Evolutionary conservation across 2,329 filamentous ascomycete genomes (phyloP), one percentile per base, ranked within the genome.

Genomic region (Curvularia lunata): DNA sequence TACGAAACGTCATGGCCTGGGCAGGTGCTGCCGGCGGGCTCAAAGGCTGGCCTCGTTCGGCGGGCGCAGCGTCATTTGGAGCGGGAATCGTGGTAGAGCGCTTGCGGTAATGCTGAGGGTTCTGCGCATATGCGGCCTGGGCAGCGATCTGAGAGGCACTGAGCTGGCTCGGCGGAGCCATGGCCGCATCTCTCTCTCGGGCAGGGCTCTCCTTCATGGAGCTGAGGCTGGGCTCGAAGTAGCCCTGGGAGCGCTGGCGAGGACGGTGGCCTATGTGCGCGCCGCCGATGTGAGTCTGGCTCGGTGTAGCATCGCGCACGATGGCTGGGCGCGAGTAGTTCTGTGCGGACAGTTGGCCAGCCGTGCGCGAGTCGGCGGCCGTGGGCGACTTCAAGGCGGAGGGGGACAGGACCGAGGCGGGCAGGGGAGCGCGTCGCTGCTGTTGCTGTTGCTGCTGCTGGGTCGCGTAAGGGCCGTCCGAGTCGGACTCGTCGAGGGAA

Each of bases 101-200:
- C 73, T 91, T 90, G 19, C 91, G 82, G 57, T 75, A 80, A 66
- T 75, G 76, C 62, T 77, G 75, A 42, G 81, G 80, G 69, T 85
- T 82, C 68, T 88, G 85, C 79, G 91, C 87, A 70, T 90, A 87
- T 54, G 91, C 91, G 9, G 90, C 87, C 76, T 92, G 90, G 18
- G 90, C 90, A 38, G 91, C 91, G 63, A 92, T 91, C 75, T 91
- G 88, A 75, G 89, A 91, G n/a, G 90, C 86, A 77, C 78, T 77
- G 76, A 87, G 69, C 32, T 78, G 78, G 56, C 40, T 58, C 19
- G 58, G 56, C 50, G 66, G 60, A 61, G 80, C 78, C 69, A 75
- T 72, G 84, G 81, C 25, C 81, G 81, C 40, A 42, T 60, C 62
- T 13, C 56, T 37, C 10, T 60, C 56, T 13, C 59, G 40, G 54